phyloP scores from a whole-genome alignment of 2,329 filamentous ascomycete genomes.

The Aspergillus hiratsukae region DNA sequence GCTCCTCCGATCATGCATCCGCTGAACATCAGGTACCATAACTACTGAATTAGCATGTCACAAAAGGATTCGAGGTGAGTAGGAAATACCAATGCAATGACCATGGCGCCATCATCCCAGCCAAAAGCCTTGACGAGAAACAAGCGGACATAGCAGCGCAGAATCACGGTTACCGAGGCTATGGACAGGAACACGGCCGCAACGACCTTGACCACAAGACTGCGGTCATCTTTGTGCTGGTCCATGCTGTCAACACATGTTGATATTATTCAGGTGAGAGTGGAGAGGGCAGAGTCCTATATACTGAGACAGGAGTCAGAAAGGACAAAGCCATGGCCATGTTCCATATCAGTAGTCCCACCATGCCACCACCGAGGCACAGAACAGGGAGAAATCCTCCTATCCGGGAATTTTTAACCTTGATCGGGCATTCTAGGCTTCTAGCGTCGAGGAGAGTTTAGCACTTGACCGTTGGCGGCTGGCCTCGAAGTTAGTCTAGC shows the following conservation, averaged over 20 bases:
- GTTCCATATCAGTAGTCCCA: no score
- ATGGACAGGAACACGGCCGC: constrained; percentile 26
- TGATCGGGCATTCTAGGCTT: no score
- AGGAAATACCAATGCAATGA: constrained; percentile 24
- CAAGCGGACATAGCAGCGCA: constrained; percentile 30
- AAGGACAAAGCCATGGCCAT: no score
- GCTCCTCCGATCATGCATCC: constrained; percentile 28
- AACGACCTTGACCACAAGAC: constrained; percentile 19
- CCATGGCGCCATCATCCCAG: constrained; percentile 30
- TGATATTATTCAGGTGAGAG: background rate
- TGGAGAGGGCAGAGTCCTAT: background rate
- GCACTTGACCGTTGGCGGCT: no score
- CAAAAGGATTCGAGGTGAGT: no score
- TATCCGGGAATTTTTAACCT: no score
- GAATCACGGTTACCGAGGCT: constrained; percentile 21
- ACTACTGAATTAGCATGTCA: constrained; percentile 6
- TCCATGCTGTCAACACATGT: constrained; percentile 11
- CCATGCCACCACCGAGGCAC: no score
- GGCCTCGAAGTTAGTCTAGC: no score
- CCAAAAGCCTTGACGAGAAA: constrained; percentile 30
- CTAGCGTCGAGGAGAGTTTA: no score
- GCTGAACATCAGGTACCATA: constrained; percentile 27
- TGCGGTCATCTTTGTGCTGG: constrained; percentile 17
- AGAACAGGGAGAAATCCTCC: no score
- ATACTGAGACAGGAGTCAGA: background rate